Evolutionary conservation across 2,329 filamentous ascomycete species (phyloP), one percentile per base, ranked within the genome.

Genomic region (Fonsecaea monophora): DNA sequence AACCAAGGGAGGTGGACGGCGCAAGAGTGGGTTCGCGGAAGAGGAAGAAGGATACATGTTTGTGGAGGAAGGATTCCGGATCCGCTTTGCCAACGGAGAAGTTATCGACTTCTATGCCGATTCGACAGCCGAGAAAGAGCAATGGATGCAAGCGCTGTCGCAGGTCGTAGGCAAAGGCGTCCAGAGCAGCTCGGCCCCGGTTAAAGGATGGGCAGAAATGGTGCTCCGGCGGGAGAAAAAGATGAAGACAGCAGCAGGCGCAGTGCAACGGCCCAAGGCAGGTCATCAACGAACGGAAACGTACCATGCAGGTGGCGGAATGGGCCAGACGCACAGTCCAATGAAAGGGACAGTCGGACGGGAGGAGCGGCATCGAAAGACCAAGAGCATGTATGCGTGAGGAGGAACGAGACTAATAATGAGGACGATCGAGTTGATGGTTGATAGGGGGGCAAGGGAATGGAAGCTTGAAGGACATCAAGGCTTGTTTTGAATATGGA

Each of bases 11-110:
- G 92, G 92, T 64, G 89, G 88, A 73, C 90, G 95, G 53, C 90
- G 95, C 64, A 93, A 96, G 78, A 97, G 94, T 38, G 95, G 92
- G 10, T 99, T 99, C 78, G 94, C 94, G 1, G 95, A 98, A 79
- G 95, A 99, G 72, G 95, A 99, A 80, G 95, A 99, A 77, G 95
- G 95, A 50, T 99, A 99, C 83, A 97, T 97, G 91, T 99, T 99
- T 78, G 94, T 99, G 61, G 95, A 99, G 78, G 95, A 99, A 78
- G 95, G 95, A 2, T 99, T 99, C 89, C 92, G 95, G 48, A 96
- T 99, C 77, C 92, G 94, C 65, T 99, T 99, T 80, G 96, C 92
- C 77, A 99, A 99, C 75, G 95, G 95, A 68, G 95, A 99, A 81
- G 89, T 97, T 70, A 99, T 99, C 76, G 94, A 98, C 82, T 98